Percentiles rank a stretch among this genome's conserved stretches.
Evolutionary conservation across 176 grass and related monocot genomes (phyloP).

Genomic region (Phoenix dactylifera): DNA sequence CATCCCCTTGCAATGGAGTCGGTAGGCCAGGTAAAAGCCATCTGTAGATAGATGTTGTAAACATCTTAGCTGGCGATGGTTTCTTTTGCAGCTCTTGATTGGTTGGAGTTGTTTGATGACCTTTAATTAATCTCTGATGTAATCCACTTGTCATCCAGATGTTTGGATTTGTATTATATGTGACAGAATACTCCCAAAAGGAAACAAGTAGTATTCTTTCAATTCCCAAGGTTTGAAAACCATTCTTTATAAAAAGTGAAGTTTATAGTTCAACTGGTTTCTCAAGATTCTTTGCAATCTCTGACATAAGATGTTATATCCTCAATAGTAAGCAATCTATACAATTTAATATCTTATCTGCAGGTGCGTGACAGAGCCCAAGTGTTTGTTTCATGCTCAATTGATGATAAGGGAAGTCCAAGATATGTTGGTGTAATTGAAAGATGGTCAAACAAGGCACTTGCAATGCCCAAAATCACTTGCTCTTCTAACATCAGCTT

Average conservation of each 20-base stretch:
- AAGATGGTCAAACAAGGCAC: slow-evolving; percentile 71
- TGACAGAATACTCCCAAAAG: slow-evolving; percentile 53
- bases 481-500: slow-evolving; percentile 62
- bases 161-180: slow-evolving; percentile 84
- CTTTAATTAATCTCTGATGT: neutral
- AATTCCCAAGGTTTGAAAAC: slow-evolving; percentile 57
- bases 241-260: too few relatives aligned
- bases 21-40: too few relatives aligned
- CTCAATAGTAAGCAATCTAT: neutral
- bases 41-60: neutral
- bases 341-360: slow-evolving; percentile 1
- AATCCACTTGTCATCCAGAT: slow-evolving; percentile 60
- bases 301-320: too few relatives aligned
- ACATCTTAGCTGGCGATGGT: too few relatives aligned
- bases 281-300: too few relatives aligned
- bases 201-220: slow-evolving; percentile 40
- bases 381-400: slow-evolving; percentile 76
- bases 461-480: slow-evolving; percentile 51
- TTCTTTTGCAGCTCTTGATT: neutral
- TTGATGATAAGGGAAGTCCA: slow-evolving; percentile 30
- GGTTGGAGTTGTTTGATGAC: neutral
- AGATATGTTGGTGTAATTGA: slow-evolving; percentile 65
- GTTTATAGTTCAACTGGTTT: too few relatives aligned
- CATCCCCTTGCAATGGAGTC: slow-evolving; percentile 77
- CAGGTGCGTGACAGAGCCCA: slow-evolving; percentile 97